phyloP scores from a whole-genome alignment of 495 filamentous ascomycete species.

The Lineolata rhizophorae region DNA sequence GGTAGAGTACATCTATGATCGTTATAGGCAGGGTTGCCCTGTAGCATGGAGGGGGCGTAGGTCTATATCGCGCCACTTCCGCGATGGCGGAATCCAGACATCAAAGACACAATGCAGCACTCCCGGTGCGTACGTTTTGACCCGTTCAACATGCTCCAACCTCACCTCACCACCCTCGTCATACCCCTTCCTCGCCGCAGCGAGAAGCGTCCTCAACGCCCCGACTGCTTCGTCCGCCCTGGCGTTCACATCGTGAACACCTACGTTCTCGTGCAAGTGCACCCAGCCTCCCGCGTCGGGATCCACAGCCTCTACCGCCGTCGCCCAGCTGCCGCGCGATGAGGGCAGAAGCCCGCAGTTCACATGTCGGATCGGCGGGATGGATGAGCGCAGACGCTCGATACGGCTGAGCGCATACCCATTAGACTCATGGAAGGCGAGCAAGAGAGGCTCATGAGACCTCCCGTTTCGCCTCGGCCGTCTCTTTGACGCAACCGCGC shows the following conservation, averaged over 20 bases:
- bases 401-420: slow-evolving; percentile 19
- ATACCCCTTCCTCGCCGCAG: slow-evolving; percentile 5
- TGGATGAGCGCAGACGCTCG: slow-evolving; percentile 18
- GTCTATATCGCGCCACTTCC: too few relatives aligned
- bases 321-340: slow-evolving; percentile 40
- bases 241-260: slow-evolving; percentile 33
- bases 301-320: slow-evolving; percentile 38
- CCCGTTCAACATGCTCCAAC: slow-evolving; percentile 51
- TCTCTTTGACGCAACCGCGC: too few relatives aligned
- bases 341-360: slow-evolving; percentile 65
- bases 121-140: slow-evolving; percentile 85
- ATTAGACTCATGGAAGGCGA: slow-evolving; percentile 59
- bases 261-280: slow-evolving; percentile 77
- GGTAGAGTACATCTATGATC: too few relatives aligned
- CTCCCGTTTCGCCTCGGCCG: too few relatives aligned
- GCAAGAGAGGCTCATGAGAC: slow-evolving; percentile 1
- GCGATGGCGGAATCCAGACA: too few relatives aligned
- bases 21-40: too few relatives aligned
- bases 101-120: slow-evolving; percentile 82
- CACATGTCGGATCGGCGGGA: slow-evolving; percentile 36
- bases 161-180: slow-evolving; percentile 2
- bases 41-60: too few relatives aligned
- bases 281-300: slow-evolving; percentile 35
- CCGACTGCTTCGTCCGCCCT: slow-evolving; percentile 26
- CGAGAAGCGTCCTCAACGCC: slow-evolving; percentile 12